These are phyloP conservation scores for Picocystis sp. DNA, from an alignment of 163 green algal species.

Conservation along the genomic window DNA sequence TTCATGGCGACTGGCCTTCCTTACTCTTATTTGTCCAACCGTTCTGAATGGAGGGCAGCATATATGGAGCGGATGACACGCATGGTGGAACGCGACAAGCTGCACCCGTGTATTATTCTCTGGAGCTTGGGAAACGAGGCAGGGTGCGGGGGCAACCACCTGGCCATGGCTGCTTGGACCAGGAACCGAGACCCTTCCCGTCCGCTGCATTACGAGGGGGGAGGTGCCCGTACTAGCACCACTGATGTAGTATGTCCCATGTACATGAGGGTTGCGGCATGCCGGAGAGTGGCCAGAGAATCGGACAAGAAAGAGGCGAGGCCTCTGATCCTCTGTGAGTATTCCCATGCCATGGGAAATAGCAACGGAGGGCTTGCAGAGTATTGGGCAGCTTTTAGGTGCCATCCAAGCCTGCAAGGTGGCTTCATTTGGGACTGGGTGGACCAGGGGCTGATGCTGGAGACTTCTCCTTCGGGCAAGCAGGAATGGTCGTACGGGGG, in stretches of 20 bases:
- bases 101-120: constrained; percentile 62
- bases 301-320: constrained; percentile 21
- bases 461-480: constrained; percentile 1
- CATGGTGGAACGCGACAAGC: constrained; percentile 60
- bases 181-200: constrained; percentile 40
- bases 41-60: constrained; percentile 1
- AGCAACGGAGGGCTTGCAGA: constrained; percentile 67
- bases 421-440: constrained; percentile 99
- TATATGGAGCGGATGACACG: constrained; percentile 29
- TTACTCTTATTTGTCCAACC: too few species aligned
- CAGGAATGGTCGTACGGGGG: constrained; percentile 70
- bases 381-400: constrained; percentile 70
- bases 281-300: too few species aligned
- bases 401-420: constrained; percentile 41
- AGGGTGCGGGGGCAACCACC: constrained; percentile 46
- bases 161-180: constrained; percentile 52
- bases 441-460: constrained; percentile 56
- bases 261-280: constrained; percentile 36
- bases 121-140: constrained; percentile 94
- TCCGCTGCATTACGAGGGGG: constrained; percentile 64
- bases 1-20: constrained; percentile 26
- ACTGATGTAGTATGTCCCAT: constrained; percentile 87
- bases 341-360: constrained; percentile 95
- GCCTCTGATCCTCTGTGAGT: constrained; percentile 91
- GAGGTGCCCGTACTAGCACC: constrained; percentile 54